A percentile compares a stretch with the other conserved stretches of the same genome.
phyloP scores from a whole-genome alignment of 139 green algal genomes.

The Diplosphaera chodatii region DNA sequence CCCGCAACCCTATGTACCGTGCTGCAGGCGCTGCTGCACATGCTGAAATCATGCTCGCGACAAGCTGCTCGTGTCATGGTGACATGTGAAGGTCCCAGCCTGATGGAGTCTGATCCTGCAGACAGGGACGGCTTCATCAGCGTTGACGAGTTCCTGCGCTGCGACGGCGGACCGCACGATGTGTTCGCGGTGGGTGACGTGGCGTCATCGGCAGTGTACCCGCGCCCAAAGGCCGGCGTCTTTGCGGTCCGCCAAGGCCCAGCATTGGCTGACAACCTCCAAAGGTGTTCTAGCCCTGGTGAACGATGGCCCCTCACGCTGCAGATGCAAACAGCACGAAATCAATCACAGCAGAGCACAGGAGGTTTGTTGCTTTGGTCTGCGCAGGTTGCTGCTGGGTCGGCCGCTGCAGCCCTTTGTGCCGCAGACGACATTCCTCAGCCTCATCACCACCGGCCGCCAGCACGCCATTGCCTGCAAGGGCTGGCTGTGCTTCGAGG shows the following conservation, averaged over 20 bases:
- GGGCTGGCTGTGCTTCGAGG: slow-evolving; percentile 28
- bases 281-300: too few relatives aligned
- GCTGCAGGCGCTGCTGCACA: too few relatives aligned
- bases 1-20: too few relatives aligned
- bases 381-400: slow-evolving; percentile 39
- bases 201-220: slow-evolving; percentile 55
- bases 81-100: too few relatives aligned
- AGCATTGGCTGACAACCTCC: slow-evolving; percentile 80
- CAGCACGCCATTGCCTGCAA: slow-evolving; percentile 42
- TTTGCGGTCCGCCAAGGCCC: slow-evolving; percentile 87
- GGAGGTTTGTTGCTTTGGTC: too few relatives aligned
- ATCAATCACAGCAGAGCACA: too few relatives aligned
- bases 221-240: slow-evolving; percentile 92
- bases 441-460: slow-evolving; percentile 69
- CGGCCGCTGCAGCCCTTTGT: slow-evolving; percentile 60
- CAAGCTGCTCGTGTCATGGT: too few relatives aligned
- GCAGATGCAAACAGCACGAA: too few relatives aligned
- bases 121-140: slow-evolving; percentile 74
- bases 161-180: slow-evolving; percentile 32
- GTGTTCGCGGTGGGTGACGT: slow-evolving; percentile 94
- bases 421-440: slow-evolving; percentile 77
- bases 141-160: slow-evolving; percentile 68
- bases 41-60: too few relatives aligned
- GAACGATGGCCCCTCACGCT: too few relatives aligned
- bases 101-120: slow-evolving; percentile 4